These are phyloP conservation scores for Colletotrichum shisoi DNA, from an alignment of 2,329 filamentous ascomycete genomes.

Conservation along the genomic window DNA sequence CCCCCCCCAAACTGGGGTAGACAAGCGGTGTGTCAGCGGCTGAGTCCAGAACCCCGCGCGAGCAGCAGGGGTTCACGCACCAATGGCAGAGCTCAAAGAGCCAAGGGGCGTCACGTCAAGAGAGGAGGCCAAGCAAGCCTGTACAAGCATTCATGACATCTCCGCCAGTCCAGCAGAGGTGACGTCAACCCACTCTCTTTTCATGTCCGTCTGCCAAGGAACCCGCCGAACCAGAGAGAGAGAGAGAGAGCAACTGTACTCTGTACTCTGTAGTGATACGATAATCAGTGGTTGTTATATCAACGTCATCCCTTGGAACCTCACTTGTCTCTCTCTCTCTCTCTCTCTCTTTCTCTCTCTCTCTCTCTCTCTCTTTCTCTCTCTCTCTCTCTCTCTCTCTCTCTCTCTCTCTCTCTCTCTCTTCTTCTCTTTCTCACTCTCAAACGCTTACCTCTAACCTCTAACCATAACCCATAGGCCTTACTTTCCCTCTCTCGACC, in stretches of 20 bases:
- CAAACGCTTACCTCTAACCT: too few relatives aligned
- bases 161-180: conserved; percentile 5
- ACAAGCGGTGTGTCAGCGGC: conserved; percentile 28
- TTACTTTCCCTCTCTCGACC: too few relatives aligned
- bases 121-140: conserved; percentile 3
- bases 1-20: neutral
- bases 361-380: too few relatives aligned
- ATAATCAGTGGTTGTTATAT: neutral
- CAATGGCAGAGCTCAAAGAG: conserved; percentile 8
- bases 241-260: too few relatives aligned
- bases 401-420: neutral
- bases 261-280: neutral
- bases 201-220: conserved; percentile 14
- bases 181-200: conserved; percentile 23
- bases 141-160: conserved; percentile 7
- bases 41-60: conserved; percentile 21
- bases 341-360: too few relatives aligned
- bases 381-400: too few relatives aligned
- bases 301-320: neutral
- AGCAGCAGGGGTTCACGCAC: conserved; percentile 13
- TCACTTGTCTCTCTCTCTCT: neutral
- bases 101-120: neutral
- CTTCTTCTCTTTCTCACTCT: too few relatives aligned
- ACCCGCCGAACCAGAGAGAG: conserved; percentile 8
- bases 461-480: neutral